Evolutionary conservation across 2,329 filamentous ascomycete genomes (phyloP), one percentile per base, ranked within the genome.

Genomic region (Colletotrichum liriopes): DNA sequence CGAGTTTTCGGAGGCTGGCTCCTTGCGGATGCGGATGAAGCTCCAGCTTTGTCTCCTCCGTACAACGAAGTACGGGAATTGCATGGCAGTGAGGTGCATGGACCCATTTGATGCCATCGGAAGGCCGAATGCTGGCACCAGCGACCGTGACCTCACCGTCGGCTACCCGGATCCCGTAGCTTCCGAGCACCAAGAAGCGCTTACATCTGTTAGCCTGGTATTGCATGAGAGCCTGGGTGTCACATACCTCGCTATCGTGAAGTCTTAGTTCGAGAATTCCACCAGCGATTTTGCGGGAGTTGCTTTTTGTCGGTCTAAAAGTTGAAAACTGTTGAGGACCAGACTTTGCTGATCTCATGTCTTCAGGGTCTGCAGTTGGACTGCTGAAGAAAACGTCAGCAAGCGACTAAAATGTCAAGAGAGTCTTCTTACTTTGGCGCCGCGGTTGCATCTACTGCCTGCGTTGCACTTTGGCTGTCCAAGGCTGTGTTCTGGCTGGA

Each of bases 21-120:
- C 86, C 82, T 11, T 82, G 84, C 0, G 87, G 85, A 62, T 89
- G 86, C 5, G 91, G 79, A 43, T 87, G 82, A 32, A 94, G 80
- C 71, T 93, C 88, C 0, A 93, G 78, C 1, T 78, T 80, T 0
- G 85, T 85, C 12, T 86, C 80, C 56, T 89, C 84, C 0, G 82
- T 77, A 54, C 87, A 90, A 58, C 89, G 83, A 43, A 96, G 85
- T 0, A 92, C 89, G 1, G 92, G 93, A 1, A 96, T 81, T 1
- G 93, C 90, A 77, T 94, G 90, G 47, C 91, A 93, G 52, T 88
- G 87, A 1, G 93, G 89, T 20, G 93, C 92, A 79, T 89, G 90
- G 20, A 94, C 85, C 84, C 88, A 91, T 74, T 88, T 83, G 7
- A 83, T 78, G 1, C 76, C 79, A 35, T 86, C 82, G 0, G 86